A percentile compares a stretch with the other conserved stretches of the same genome.
phyloP scores from a whole-genome alignment of 768 basidiomycete species.

The Trametes villosa region DNA sequence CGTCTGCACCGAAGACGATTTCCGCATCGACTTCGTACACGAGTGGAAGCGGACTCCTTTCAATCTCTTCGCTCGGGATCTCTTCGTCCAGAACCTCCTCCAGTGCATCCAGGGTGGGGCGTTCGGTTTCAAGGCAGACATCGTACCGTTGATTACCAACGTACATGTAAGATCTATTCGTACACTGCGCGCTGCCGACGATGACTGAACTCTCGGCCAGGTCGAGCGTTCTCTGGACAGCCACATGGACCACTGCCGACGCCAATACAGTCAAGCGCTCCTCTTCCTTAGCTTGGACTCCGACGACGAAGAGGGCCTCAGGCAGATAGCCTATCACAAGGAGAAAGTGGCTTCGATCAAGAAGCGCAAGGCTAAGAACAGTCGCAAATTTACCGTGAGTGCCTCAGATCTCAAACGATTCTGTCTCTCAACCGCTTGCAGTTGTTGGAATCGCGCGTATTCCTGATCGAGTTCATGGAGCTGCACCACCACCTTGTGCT shows the following conservation, averaged over 20 bases:
- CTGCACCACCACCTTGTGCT: background rate
- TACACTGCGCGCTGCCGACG: background rate
- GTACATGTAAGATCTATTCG: background rate
- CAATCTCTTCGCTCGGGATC: background rate
- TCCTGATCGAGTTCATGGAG: background rate
- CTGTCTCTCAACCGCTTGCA: background rate
- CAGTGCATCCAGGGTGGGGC: background rate
- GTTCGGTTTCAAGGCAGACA: background rate
- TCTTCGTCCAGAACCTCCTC: slow-evolving; percentile 1
- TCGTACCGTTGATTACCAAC: background rate
- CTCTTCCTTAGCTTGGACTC: background rate
- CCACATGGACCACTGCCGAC: slow-evolving; percentile 10
- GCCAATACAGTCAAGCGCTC: slow-evolving; percentile 1
- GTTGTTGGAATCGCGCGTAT: background rate
- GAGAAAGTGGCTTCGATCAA: background rate
- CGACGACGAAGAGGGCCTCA: background rate
- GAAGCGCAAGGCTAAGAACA: slow-evolving; percentile 1
- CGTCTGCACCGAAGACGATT: background rate
- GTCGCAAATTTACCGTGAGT: slow-evolving; percentile 2
- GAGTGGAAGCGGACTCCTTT: background rate
- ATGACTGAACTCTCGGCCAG: background rate
- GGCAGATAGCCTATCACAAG: background rate
- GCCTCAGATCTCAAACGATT: background rate
- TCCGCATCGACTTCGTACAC: slow-evolving; percentile 5
- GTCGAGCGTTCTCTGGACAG: background rate